phyloP scores from a whole-genome alignment of 2,329 filamentous ascomycete species.

The Trichoderma semiorbis region DNA sequence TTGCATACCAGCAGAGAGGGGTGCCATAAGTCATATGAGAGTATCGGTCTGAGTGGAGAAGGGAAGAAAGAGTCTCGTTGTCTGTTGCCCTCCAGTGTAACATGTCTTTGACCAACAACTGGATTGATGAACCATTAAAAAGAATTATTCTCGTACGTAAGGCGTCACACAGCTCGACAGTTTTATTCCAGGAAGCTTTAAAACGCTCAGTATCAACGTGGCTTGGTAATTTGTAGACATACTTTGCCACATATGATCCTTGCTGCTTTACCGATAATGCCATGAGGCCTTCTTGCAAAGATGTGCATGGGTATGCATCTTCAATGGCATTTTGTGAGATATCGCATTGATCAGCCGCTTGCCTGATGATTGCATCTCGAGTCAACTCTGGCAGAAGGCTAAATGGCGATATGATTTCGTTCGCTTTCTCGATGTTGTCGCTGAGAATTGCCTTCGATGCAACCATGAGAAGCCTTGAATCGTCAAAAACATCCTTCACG shows the following conservation, averaged over 20 bases:
- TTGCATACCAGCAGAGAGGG: slow-evolving; percentile 14
- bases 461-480: slow-evolving; percentile 13
- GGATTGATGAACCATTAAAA: background rate
- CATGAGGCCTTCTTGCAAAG: slow-evolving; percentile 21
- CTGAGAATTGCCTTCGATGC: background rate
- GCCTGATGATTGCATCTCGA: background rate
- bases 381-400: background rate
- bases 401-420: background rate
- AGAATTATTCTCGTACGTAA: slow-evolving; percentile 21
- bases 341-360: background rate
- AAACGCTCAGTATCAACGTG: slow-evolving; percentile 8
- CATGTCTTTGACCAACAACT: background rate
- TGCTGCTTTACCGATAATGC: slow-evolving; percentile 13
- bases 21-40: slow-evolving; percentile 12
- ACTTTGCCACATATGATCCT: slow-evolving; percentile 15
- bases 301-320: slow-evolving; percentile 19
- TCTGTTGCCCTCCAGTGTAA: background rate
- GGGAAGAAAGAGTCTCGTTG: background rate
- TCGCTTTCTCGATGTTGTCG: too few relatives aligned
- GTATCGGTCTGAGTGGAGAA: background rate
- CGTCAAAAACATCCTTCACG: slow-evolving; percentile 19
- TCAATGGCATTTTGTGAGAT: background rate
- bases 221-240: background rate
- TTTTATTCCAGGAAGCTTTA: slow-evolving; percentile 17
- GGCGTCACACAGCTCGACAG: background rate